Conservation (phyloP, 768 basidiomycete genomes). For the Russula dissimulans region DNA sequence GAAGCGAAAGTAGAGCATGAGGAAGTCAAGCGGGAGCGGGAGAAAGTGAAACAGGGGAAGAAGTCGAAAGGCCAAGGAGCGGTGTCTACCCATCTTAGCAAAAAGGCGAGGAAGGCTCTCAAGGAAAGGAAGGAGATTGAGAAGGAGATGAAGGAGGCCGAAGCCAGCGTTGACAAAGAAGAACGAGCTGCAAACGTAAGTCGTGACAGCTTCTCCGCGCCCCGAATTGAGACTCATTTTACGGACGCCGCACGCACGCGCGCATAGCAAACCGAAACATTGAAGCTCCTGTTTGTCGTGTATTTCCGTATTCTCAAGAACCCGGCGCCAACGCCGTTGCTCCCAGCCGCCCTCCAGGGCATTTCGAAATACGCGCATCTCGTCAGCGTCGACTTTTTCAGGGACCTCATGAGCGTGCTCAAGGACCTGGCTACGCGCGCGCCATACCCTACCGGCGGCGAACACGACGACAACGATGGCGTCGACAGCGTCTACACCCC, state of each 20-base stretch:
- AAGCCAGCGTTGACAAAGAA: slow-evolving; percentile 87
- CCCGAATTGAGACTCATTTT: slow-evolving; percentile 1
- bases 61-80: slow-evolving; percentile 24
- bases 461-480: background rate
- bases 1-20: slow-evolving; percentile 54
- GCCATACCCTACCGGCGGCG: slow-evolving; percentile 30
- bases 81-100: slow-evolving; percentile 73
- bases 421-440: slow-evolving; percentile 59
- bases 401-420: slow-evolving; percentile 82
- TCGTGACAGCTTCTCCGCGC: slow-evolving; percentile 19
- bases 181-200: slow-evolving; percentile 75
- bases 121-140: slow-evolving; percentile 88
- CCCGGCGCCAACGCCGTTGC: slow-evolving; percentile 63
- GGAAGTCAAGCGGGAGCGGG: slow-evolving; percentile 25
- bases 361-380: slow-evolving; percentile 91
- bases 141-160: slow-evolving; percentile 89
- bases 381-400: slow-evolving; percentile 98
- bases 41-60: slow-evolving; percentile 36
- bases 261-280: slow-evolving; percentile 90
- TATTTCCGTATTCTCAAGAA: slow-evolving; percentile 95
- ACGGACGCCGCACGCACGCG: background rate
- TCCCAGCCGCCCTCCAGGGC: slow-evolving; percentile 84
- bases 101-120: slow-evolving; percentile 76
- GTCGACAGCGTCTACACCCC: slow-evolving; percentile 6
- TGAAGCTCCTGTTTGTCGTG: slow-evolving; percentile 92